These are phyloP conservation scores for Serendipita vermifera DNA, from an alignment of 768 basidiomycete species.

Conservation along the genomic window DNA sequence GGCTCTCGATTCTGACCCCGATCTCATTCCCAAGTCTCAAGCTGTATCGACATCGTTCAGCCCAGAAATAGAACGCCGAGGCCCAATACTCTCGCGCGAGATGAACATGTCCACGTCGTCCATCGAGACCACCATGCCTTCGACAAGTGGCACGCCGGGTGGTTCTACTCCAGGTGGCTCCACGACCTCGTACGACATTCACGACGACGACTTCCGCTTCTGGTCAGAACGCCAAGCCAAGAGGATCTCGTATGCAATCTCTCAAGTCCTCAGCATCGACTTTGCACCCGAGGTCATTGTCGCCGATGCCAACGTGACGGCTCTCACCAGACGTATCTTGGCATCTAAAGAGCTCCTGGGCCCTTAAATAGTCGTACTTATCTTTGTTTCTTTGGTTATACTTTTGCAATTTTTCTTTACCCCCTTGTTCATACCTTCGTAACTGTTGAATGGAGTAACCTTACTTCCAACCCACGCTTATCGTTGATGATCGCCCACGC, in stretches of 20 bases:
- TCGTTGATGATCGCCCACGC: too few relatives aligned
- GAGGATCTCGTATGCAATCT: slow-evolving; percentile 66
- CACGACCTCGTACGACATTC: neutral
- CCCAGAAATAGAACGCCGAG: slow-evolving; percentile 12
- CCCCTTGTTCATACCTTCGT: neutral
- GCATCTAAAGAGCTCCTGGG: slow-evolving; percentile 48
- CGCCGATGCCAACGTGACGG: slow-evolving; percentile 85
- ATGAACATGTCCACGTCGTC: neutral
- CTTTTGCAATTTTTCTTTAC: neutral
- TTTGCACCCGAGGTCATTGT: slow-evolving; percentile 81
- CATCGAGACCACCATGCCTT: neutral
- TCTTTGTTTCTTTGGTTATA: neutral
- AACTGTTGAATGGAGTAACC: too few relatives aligned
- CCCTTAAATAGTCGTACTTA: neutral
- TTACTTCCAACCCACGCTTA: too few relatives aligned
- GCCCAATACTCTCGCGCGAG: neutral
- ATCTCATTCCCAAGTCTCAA: slow-evolving; percentile 53
- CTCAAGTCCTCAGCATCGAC: slow-evolving; percentile 78
- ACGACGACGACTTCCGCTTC: slow-evolving; percentile 77
- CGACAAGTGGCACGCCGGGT: neutral
- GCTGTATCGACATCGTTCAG: slow-evolving; percentile 11
- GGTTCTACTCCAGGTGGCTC: neutral
- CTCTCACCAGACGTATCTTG: slow-evolving; percentile 71
- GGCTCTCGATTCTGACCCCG: slow-evolving; percentile 76
- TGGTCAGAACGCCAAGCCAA: slow-evolving; percentile 86